Percentiles rank a stretch among this genome's conserved stretches.
Evolutionary conservation across 768 basidiomycete species (phyloP).

Genomic region (Ramaria rubella): DNA sequence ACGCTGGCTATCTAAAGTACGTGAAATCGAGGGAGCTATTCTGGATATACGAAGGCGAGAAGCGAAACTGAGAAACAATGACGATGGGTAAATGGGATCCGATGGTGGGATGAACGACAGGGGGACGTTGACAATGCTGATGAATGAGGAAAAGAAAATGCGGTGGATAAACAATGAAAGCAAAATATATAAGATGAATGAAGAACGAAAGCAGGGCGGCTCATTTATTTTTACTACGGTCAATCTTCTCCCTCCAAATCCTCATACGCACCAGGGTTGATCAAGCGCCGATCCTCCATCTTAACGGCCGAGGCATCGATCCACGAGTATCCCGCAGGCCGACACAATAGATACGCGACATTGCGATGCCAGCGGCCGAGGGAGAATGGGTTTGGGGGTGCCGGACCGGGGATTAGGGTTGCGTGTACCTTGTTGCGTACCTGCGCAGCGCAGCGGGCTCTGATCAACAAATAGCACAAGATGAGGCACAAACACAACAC

Average conservation of each 20-base stretch:
- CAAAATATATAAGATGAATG: background rate
- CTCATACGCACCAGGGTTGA: conserved; percentile 55
- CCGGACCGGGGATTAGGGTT: conserved; percentile 50
- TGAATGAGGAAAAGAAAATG: background rate
- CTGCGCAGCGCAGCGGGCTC: conserved; percentile 33
- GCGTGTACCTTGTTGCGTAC: conserved; percentile 84
- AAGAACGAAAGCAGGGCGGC: no score
- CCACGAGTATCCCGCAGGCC: conserved; percentile 79
- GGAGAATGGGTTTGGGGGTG: conserved; percentile 71
- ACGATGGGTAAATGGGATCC: no score
- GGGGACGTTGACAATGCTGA: background rate
- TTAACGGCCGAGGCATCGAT: conserved; percentile 52
- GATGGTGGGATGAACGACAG: no score
- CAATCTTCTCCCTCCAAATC: background rate
- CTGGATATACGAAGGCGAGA: no score
- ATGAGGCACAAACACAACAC: conserved; percentile 7
- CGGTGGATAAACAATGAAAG: background rate
- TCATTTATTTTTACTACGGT: no score
- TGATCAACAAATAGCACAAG: conserved; percentile 10
- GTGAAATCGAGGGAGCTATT: no score
- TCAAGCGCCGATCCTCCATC: conserved; percentile 63
- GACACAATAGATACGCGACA: conserved; percentile 66
- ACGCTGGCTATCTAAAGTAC: no score
- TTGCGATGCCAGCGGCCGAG: conserved; percentile 74
- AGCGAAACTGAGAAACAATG: no score